phyloP scores from a whole-genome alignment of 2,329 filamentous ascomycete genomes.

The Huntiella abstrusa region DNA sequence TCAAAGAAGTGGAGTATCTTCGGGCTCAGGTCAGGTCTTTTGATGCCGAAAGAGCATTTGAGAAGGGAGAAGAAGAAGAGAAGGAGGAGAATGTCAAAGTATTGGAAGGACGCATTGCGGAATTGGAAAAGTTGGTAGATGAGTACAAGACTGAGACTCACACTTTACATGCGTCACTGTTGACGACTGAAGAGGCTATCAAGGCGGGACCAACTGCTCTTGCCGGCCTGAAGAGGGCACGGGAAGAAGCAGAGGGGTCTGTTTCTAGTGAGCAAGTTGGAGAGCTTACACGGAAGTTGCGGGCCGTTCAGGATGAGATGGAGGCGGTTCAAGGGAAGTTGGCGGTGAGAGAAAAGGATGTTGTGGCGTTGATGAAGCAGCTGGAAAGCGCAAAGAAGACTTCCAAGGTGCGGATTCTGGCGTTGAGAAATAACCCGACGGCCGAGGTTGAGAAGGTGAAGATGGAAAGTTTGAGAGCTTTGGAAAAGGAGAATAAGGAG shows the following conservation, averaged over 20 bases:
- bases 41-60: slow-evolving; percentile 71
- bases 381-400: slow-evolving; percentile 46
- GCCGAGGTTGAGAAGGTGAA: slow-evolving; percentile 73
- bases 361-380: slow-evolving; percentile 54
- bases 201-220: slow-evolving; percentile 15
- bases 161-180: slow-evolving; percentile 54
- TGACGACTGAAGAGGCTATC: slow-evolving; percentile 35
- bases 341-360: slow-evolving; percentile 54
- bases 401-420: slow-evolving; percentile 63
- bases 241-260: slow-evolving; percentile 32
- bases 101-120: slow-evolving; percentile 45
- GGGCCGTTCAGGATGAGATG: slow-evolving; percentile 65
- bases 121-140: slow-evolving; percentile 74
- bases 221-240: slow-evolving; percentile 35
- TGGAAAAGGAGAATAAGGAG: slow-evolving; percentile 69
- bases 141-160: slow-evolving; percentile 70
- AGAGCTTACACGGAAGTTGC: slow-evolving; percentile 70
- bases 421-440: slow-evolving; percentile 82
- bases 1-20: slow-evolving; percentile 87
- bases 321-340: slow-evolving; percentile 49
- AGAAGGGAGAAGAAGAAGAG: slow-evolving; percentile 44
- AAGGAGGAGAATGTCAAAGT: slow-evolving; percentile 5
- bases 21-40: slow-evolving; percentile 80
- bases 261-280: slow-evolving; percentile 53
- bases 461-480: slow-evolving; percentile 52